phyloP scores from a whole-genome alignment of 495 filamentous ascomycete species.

The Bacidia rubella region DNA sequence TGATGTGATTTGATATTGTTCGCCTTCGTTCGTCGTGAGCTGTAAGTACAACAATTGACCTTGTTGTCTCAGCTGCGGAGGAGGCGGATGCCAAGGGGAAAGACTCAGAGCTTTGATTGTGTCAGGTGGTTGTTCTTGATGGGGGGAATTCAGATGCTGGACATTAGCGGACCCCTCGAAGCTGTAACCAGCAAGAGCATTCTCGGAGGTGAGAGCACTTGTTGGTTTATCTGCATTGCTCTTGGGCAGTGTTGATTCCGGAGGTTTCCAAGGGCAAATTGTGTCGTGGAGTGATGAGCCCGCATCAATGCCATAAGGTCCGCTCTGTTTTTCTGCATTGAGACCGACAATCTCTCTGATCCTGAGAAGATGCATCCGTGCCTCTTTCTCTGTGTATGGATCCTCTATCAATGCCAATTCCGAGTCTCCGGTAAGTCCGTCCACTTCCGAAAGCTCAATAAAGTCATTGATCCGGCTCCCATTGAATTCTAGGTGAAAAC shows the following conservation, averaged over 20 bases:
- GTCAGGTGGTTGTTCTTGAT: slow-evolving; percentile 56
- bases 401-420: slow-evolving; percentile 79
- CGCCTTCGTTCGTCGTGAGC: slow-evolving; percentile 78
- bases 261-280: slow-evolving; percentile 38
- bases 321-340: slow-evolving; percentile 75
- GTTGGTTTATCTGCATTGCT: slow-evolving; percentile 34
- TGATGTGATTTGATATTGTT: slow-evolving; percentile 83
- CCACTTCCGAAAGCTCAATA: slow-evolving; percentile 79
- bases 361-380: slow-evolving; percentile 82
- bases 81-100: slow-evolving; percentile 93
- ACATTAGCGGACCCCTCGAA: slow-evolving; percentile 54
- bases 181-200: slow-evolving; percentile 55
- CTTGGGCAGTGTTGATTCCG: slow-evolving; percentile 21
- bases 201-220: slow-evolving; percentile 10
- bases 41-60: slow-evolving; percentile 90
- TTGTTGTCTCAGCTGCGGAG: slow-evolving; percentile 75
- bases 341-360: slow-evolving; percentile 88
- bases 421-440: slow-evolving; percentile 58
- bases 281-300: slow-evolving; percentile 78
- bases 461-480: slow-evolving; percentile 87
- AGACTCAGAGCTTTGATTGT: slow-evolving; percentile 78
- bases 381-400: slow-evolving; percentile 97
- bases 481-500: slow-evolving; percentile 90
- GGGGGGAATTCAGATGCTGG: slow-evolving; percentile 54
- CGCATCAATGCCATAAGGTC: slow-evolving; percentile 74